A percentile compares a stretch with the other conserved stretches of the same genome.
These are phyloP conservation scores for Aphanomyces cochlioides DNA, from an alignment of 352 stramenopile genomes.

Conservation along the genomic window DNA sequence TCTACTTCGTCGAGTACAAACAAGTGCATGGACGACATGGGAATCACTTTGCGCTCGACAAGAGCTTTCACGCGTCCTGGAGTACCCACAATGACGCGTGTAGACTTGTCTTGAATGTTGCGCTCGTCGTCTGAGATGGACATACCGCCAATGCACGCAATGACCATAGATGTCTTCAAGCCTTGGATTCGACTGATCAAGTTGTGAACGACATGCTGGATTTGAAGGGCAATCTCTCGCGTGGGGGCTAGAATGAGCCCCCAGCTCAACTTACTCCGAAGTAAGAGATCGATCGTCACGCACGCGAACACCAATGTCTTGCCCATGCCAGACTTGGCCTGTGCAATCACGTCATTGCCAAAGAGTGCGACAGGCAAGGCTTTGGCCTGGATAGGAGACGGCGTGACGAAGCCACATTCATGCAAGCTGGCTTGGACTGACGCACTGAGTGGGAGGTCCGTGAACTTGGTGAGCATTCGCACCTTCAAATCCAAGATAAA, in stretches of 20 bases:
- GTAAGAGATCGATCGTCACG: conserved; percentile 57
- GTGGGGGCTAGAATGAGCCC: conserved; percentile 70
- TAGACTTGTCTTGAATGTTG: background rate
- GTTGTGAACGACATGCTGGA: conserved; percentile 52
- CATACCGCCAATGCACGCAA: conserved; percentile 59
- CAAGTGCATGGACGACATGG: conserved; percentile 48
- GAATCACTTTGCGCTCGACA: conserved; percentile 52
- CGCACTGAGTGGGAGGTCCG: conserved; percentile 55
- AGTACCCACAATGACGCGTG: conserved; percentile 57
- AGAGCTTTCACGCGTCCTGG: conserved; percentile 68
- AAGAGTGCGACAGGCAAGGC: conserved; percentile 71
- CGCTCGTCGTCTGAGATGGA: conserved; percentile 55
- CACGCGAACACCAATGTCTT: conserved; percentile 78
- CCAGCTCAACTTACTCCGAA: conserved; percentile 32
- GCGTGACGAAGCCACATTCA: conserved; percentile 49
- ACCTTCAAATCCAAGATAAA: background rate
- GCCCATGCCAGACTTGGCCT: conserved; percentile 79
- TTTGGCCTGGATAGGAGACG: conserved; percentile 67
- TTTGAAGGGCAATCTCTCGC: conserved; percentile 73
- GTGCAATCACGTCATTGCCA: conserved; percentile 72
- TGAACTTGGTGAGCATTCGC: conserved; percentile 36
- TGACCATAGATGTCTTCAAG: conserved; percentile 37
- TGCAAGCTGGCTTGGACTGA: conserved; percentile 48
- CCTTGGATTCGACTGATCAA: conserved; percentile 46
- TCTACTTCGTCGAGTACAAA: conserved; percentile 79